Percentiles rank a stretch among this genome's conserved stretches.
These are phyloP conservation scores for Calonectria fujianensis DNA, from an alignment of 2,329 filamentous ascomycete genomes.

Conservation along the genomic window DNA sequence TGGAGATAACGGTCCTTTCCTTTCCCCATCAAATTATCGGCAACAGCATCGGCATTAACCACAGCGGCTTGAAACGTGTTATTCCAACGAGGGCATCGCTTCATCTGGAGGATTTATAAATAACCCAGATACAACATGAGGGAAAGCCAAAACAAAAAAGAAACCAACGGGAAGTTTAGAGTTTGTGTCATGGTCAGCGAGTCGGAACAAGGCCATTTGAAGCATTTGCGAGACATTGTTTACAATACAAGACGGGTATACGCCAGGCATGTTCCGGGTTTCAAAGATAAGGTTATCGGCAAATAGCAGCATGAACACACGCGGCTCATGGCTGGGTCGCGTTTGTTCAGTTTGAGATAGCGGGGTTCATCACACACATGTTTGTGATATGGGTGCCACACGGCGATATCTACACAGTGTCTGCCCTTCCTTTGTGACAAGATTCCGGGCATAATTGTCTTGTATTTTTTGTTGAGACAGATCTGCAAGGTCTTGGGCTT, in stretches of 20 bases:
- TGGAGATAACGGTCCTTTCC: not conserved
- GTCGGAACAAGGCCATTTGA: not conserved
- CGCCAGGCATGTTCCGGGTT: not conserved
- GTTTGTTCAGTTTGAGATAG: not conserved
- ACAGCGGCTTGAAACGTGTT: not conserved
- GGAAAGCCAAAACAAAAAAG: not conserved
- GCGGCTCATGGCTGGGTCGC: not conserved
- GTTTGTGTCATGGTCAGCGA: not conserved
- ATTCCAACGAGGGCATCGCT: not conserved
- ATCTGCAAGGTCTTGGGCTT: constrained; percentile 22
- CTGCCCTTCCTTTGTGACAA: not conserved
- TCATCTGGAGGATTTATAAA: not conserved
- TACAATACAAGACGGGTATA: not conserved
- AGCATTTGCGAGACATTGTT: not conserved
- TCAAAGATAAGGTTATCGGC: not conserved
- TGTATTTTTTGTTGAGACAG: constrained; percentile 22
- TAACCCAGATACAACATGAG: not conserved
- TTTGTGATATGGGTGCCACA: not conserved
- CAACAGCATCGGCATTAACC: not conserved
- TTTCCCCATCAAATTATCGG: no score
- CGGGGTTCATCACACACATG: not conserved
- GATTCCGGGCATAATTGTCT: not conserved
- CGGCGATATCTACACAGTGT: not conserved
- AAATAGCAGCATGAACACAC: not conserved
- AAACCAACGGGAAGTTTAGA: not conserved